Evolutionary conservation across 108 stramenopile genomes (phyloP).

Genomic region (Fragilariopsis cylindrus): DNA sequence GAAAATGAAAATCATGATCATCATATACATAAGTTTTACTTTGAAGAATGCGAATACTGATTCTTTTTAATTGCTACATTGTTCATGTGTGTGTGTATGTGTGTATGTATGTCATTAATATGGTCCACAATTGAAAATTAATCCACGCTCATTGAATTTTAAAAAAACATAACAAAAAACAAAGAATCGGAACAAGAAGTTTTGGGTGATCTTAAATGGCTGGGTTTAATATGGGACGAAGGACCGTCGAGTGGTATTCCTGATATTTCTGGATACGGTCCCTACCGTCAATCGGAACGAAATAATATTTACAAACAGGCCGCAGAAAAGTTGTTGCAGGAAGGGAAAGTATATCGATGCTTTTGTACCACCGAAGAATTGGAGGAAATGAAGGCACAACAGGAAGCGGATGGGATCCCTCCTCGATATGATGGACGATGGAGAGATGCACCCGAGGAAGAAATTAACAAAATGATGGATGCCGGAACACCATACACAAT

Average conservation of each 20-base stretch:
- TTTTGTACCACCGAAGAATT: conserved; percentile 96
- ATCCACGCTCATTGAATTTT: not conserved
- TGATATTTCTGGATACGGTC: conserved; percentile 66
- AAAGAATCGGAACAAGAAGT: conserved; percentile 92
- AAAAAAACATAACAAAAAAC: not conserved
- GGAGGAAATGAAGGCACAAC: conserved; percentile 85
- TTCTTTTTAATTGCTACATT: conserved; percentile 2
- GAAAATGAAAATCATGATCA: too few relatives aligned
- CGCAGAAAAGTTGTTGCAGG: conserved; percentile 60
- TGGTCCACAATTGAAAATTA: not conserved
- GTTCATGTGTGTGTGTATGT: not conserved
- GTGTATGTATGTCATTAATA: not conserved
- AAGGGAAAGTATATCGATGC: conserved; percentile 92
- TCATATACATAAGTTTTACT: conserved; percentile 8
- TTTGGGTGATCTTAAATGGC: conserved; percentile 89
- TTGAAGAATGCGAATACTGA: not conserved
- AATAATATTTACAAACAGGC: conserved; percentile 66
- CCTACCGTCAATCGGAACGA: conserved; percentile 88
- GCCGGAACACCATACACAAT: conserved; percentile 85
- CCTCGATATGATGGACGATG: conserved; percentile 95
- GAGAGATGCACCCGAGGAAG: conserved; percentile 92
- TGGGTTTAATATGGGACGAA: conserved; percentile 95
- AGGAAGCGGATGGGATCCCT: conserved; percentile 76
- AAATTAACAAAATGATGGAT: conserved; percentile 78
- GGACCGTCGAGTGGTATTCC: conserved; percentile 54